Evolutionary conservation across 176 grass and related monocot species (phyloP), one percentile per base, ranked within the genome.

Genomic region (Alloteropsis semialata): DNA sequence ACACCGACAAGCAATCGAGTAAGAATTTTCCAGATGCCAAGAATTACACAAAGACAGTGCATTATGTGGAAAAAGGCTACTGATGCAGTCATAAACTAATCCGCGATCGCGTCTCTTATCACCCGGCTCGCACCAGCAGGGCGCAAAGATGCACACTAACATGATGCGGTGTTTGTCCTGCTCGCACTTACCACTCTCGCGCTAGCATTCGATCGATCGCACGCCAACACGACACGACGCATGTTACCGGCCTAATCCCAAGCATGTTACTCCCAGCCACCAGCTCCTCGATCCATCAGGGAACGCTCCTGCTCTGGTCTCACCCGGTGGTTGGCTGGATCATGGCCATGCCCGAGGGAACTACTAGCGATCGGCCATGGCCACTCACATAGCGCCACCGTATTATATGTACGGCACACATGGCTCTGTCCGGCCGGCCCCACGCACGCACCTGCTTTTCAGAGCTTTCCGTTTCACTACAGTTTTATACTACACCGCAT

Each of bases 261-360:
- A 22, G 19, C 83, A 90, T 86, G 88, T 86, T 83, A 78, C 82
- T 39, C 73, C 66, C 49, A 44, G 60, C 51, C 44, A 38, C 51
- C 44, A 38, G 42, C 36, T 30, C 13, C 11, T 9, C 45, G 57
- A 25, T 76, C 86, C 86, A 41, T n/a, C 65, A 32, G 82, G 43
- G 37, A 15, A 10, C 37, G 68, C 14, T 46, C 30, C 63, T 69
- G 19, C 1, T 28, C 25, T 5, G 39, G 58, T 84, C 80, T 64
- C 48, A 30, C 15, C 51, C 49, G 82, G 82, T 76, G 43, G 82
- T 85, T 85, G 77, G 82, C 12, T 15, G 21, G 77, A 79, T 79
- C 77, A 61, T 59, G 55, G 38, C 10, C 33, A 19, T 29, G 42
- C 14, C 14, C 16, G 36, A 14, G 41, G 13, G 25, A n/a, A n/a